Evolutionary conservation across 768 basidiomycete species (phyloP), one percentile per base, ranked within the genome.

Genomic region (Chalciporus chontae): DNA sequence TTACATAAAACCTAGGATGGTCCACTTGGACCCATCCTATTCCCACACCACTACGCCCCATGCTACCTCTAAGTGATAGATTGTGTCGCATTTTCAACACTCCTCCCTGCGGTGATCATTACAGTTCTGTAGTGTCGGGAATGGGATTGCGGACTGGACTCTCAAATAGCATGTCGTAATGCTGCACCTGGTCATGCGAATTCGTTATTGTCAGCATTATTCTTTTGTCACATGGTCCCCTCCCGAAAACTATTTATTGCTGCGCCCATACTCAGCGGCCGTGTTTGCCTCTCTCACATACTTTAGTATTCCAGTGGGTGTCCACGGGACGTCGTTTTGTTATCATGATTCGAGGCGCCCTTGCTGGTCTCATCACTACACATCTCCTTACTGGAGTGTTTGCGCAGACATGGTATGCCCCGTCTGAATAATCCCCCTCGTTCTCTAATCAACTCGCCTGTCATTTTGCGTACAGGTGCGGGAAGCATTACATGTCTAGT

Each of bases 401-500:
- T 15, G 65, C 66, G 17, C 60, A 67, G 45, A 68, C 67, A 56
- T 68, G 67, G 66, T 67, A 43, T 13, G 64, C 26, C 26, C 8
- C 26, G 8, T 26, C 8, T 26, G 10, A 8, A 31, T 8, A 18
- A 18, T 18, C n/a, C 5, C 17, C 32, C 4, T 40, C 23, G 10
- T 1, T 14, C 8, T 8, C 29, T 7, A 27, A 17, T 7, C n/a
- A n/a, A 23, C 15, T 31, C 5, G 14, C 14, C 39, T 7, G 13
- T 34, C 3, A 36, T 40, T 18, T 18, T 36, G 24, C 10, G 17
- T 9, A 17, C 29, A 82, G 80, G 80, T 82, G 81, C 55, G 75
- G 74, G 24, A 83, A 83, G 54, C 69, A 79, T 46, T 83, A 83
- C 57, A 75, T 71, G 71, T 58, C 72, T 4, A 67, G 67, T 1